Evolutionary conservation across 1,139 yeast genomes (phyloP), one percentile per base, ranked within the genome.

Genomic region (Candida mesenterica): DNA sequence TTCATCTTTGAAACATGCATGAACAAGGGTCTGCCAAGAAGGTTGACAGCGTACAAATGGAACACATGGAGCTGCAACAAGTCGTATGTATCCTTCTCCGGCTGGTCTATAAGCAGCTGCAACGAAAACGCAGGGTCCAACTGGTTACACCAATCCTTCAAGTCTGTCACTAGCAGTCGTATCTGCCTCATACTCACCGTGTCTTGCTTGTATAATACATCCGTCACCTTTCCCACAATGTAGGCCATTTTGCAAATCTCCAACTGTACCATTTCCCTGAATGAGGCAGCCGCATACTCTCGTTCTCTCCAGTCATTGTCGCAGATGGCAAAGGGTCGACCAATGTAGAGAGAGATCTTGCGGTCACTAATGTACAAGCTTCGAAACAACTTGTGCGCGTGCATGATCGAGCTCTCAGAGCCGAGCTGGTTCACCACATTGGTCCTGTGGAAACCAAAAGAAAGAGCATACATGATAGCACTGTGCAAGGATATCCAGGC

Each of bases 271-370:
- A 17, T 24, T 16, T 36, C 36, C 10, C 25, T n/a, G 5, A 34
- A 19, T 5, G 20, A 10, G 5, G 15, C 23, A 12, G n/a, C 22
- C 15, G 27, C 17, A 19, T 20, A 24, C 33, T 30, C 16, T 6
- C 15, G 13, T 37, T 65, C 72, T 41, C 66, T 72, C 68, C 70
- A 64, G 31, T 66, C 72, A 27, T 54, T 46, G 35, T 65, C 66
- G 33, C 53, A 53, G 14, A 69, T 63, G 0, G 62, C 50, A 31
- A 66, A 45, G 2, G 74, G 66, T 17, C 75, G 46, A 3, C 75
- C 75, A 31, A 69, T 36, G 28, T 55, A 50, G 3, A 62, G 45
- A 4, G 72, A 61, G 6, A 60, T 44, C 7, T 63, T 42, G 10
- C 71, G 47, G 40, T 70, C 76, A 38, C 55, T 50, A 9, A 64